These are phyloP conservation scores for Syzygium oleosum DNA, from an alignment of 345 rosid species.

Conservation along the genomic window DNA sequence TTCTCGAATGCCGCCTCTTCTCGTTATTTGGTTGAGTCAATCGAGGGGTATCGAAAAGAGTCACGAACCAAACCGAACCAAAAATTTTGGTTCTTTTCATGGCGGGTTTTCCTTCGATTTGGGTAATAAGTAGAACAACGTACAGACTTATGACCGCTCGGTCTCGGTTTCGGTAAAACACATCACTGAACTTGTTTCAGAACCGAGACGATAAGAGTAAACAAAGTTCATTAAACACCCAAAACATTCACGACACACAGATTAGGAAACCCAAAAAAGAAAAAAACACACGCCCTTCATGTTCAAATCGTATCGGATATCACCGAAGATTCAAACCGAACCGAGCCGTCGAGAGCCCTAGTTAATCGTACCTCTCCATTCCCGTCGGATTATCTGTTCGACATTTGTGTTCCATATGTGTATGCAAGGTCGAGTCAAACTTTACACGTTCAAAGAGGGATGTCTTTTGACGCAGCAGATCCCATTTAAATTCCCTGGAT, in stretches of 20 bases:
- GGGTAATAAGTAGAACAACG: no score
- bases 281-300: neutral
- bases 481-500: neutral
- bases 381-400: no score
- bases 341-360: no score
- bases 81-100: neutral
- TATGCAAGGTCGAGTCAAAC: neutral
- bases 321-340: no score
- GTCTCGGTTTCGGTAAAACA: neutral
- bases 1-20: neutral
- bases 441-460: neutral
- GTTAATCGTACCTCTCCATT: no score
- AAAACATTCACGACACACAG: neutral
- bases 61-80: neutral
- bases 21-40: neutral
- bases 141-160: accelerated
- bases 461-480: neutral
- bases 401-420: neutral
- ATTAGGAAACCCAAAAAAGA: neutral
- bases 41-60: neutral
- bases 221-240: neutral
- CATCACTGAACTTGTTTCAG: neutral
- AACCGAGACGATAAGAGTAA: neutral
- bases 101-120: neutral
- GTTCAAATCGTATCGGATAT: neutral